phyloP scores from a whole-genome alignment of 1,284 basidiomycete genomes.

The Marasmius oreades region DNA sequence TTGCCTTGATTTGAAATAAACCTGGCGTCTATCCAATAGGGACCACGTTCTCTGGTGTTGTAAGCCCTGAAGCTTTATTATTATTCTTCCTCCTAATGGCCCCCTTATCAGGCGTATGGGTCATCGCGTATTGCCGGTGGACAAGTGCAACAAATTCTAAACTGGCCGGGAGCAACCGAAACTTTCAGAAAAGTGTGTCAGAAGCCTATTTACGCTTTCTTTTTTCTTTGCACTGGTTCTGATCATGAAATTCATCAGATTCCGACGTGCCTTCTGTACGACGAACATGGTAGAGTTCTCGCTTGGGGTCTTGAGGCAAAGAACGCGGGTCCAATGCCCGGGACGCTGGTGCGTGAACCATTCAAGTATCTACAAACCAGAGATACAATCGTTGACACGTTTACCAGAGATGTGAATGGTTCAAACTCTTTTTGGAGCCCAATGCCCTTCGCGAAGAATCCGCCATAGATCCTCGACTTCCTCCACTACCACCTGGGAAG shows the following conservation, averaged over 20 bases:
- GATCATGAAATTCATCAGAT: slow-evolving; percentile 31
- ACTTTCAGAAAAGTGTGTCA: slow-evolving; percentile 63
- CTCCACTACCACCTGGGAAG: slow-evolving; percentile 74
- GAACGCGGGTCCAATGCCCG: slow-evolving; percentile 63
- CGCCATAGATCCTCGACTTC: slow-evolving; percentile 66
- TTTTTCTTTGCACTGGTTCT: neutral
- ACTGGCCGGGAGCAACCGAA: slow-evolving; percentile 76
- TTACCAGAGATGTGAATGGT: slow-evolving; percentile 22
- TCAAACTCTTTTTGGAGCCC: slow-evolving; percentile 82
- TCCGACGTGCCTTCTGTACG: slow-evolving; percentile 75
- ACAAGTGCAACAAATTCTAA: slow-evolving; percentile 71
- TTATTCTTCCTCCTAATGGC: slow-evolving; percentile 5
- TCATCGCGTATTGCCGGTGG: slow-evolving; percentile 79
- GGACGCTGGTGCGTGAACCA: slow-evolving; percentile 41
- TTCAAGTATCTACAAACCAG: neutral
- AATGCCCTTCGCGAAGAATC: slow-evolving; percentile 66
- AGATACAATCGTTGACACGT: too few species aligned
- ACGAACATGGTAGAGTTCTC: slow-evolving; percentile 62
- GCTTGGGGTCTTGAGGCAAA: slow-evolving; percentile 82
- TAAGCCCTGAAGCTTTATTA: slow-evolving; percentile 34
- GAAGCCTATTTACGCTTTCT: neutral
- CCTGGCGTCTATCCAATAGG: slow-evolving; percentile 35
- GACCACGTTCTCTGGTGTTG: slow-evolving; percentile 81
- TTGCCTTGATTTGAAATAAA: too few species aligned
- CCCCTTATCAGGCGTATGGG: slow-evolving; percentile 59